Conservation (phyloP, 345 rosid species). For the Anacardium occidentale region DNA sequence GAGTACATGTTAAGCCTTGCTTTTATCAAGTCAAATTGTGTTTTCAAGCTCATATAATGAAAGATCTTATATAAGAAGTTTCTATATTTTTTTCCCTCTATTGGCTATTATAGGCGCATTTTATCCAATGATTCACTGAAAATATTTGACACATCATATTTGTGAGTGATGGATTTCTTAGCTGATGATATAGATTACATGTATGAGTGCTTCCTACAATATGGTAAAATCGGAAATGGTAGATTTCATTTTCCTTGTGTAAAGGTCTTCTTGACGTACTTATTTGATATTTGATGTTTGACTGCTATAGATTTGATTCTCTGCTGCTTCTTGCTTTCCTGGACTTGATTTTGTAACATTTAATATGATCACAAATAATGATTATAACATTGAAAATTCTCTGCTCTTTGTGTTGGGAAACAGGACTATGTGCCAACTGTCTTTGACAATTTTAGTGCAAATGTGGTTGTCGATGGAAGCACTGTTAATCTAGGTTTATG, state of each 20-base stretch:
- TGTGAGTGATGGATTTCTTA: not conserved
- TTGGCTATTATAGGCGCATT: not conserved
- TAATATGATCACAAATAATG: not conserved
- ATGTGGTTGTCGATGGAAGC: conserved; percentile 79
- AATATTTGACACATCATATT: not conserved
- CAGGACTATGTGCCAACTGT: conserved; percentile 90
- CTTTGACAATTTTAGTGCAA: conserved; percentile 84
- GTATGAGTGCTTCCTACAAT: not conserved
- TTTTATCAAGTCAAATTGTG: not conserved
- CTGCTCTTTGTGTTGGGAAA: conserved; percentile 7
- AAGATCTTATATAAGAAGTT: not conserved
- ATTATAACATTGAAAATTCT: conserved; percentile 6
- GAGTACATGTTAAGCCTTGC: not conserved
- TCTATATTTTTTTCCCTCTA: not conserved
- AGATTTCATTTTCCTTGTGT: not conserved
- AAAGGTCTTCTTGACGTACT: not conserved
- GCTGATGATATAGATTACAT: not conserved
- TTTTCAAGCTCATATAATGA: not conserved
- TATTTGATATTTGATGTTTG: not conserved
- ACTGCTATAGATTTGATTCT: not conserved
- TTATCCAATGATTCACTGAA: not conserved
- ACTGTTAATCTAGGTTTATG: conserved; percentile 76
- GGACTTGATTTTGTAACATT: not conserved
- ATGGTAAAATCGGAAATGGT: not conserved
- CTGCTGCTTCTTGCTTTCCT: not conserved